Percentiles rank a stretch among this genome's conserved stretches.
Conservation (phyloP, 441 rosid genomes). For the Hypseocharis bilobata region DNA sequence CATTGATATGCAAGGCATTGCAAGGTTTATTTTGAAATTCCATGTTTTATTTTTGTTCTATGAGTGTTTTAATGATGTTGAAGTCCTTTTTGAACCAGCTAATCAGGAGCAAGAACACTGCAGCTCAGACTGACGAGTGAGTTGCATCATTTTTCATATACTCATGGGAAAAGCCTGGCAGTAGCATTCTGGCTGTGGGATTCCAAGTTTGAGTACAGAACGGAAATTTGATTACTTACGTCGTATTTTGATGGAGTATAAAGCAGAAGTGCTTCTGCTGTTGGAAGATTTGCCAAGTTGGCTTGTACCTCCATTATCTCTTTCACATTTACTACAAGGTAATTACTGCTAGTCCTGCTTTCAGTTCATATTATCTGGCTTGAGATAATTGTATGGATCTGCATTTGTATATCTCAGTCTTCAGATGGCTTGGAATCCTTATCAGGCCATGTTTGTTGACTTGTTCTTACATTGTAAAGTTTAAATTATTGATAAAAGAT, state of each 20-base stretch:
- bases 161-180: conserved; percentile 12
- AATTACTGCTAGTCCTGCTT: conserved; percentile 18
- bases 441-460: not conserved
- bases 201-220: conserved; percentile 24
- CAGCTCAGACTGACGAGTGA: conserved; percentile 44
- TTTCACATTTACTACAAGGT: conserved; percentile 40
- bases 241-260: conserved; percentile 26
- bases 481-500: not conserved
- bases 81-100: conserved; percentile 39
- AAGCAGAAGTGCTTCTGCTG: conserved; percentile 27
- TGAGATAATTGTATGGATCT: conserved; percentile 3
- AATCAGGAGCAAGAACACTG: conserved; percentile 39
- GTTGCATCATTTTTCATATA: conserved; percentile 12
- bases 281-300: conserved; percentile 30
- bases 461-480: not conserved
- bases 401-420: not conserved
- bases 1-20: conserved; percentile 2
- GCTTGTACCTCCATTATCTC: conserved; percentile 30
- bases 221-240: conserved; percentile 24
- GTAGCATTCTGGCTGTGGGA: conserved; percentile 18
- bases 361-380: conserved; percentile 14
- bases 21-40: conserved; percentile 4
- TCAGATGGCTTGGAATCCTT: not conserved
- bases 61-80: conserved; percentile 13
- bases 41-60: conserved; percentile 10